Base-by-base conservation (phyloP, 371 early-diverging fungal genomes). In the Phascolomyces articulosus region DNA sequence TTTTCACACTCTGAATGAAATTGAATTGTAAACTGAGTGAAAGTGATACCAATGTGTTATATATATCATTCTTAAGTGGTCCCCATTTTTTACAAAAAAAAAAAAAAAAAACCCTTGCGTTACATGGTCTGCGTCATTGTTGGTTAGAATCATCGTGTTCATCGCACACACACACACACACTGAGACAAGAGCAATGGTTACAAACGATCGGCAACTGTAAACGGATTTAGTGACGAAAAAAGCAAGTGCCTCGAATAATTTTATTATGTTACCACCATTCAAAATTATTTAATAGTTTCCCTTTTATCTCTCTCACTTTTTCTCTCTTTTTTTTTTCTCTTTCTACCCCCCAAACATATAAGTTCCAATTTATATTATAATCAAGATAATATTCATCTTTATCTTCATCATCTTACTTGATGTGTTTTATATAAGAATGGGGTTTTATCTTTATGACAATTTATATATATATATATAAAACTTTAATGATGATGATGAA, bases 121-220 rank as follows among this genome's bases (percentile, higher is more conserved):
- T 51, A 51, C 51, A 23, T n/a, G 51, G 51, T 51, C 51, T 51
- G 51, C 51, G 51, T 51, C 51, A 51, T 51, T 51, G 51, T 51
- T 51, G 51, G 51, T 23, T 24, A 23, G 23, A 51, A 10, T 23
- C 51, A 51, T 51, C 51, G 2, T 51, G 51, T 20, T 47, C 4
- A 16, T 11, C n/a, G n/a, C n/a, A n/a, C n/a, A n/a, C n/a, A n/a
- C n/a, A n/a, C n/a, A n/a, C n/a, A n/a, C n/a, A n/a, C n/a, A n/a
- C 51, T 23, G 51, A 51, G 51, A 51, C 51, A 51, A 51, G 51
- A 51, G 51, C 20, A 24, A 51, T 47, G 47, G 47, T 44, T 51
- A 51, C 51, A 24, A 51, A n/a, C 23, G 51, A 51, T 51, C 51
- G 51, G 51, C 51, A 51, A 51, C 51, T 51, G 6, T 51, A 51